Conservation (phyloP, 495 filamentous ascomycete genomes). For the Hypoxylon trugodes region DNA sequence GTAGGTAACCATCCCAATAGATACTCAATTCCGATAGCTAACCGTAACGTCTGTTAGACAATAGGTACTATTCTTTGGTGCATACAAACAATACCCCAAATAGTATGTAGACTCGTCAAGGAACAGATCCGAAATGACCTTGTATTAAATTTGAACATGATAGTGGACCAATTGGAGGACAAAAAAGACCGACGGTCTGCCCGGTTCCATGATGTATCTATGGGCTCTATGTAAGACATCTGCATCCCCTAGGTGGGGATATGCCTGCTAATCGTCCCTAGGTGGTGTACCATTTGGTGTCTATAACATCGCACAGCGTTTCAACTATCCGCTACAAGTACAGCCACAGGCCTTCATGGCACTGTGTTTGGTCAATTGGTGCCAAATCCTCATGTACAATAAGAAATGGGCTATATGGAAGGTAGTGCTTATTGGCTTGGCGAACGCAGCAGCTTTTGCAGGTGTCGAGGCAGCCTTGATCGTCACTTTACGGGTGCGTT, state of each 20-base stretch:
- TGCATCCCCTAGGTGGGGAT: neutral
- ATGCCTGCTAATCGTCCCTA: constrained; percentile 25
- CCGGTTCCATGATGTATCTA: constrained; percentile 76
- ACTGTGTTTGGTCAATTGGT: constrained; percentile 72
- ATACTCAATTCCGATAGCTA: neutral
- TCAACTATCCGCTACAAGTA: constrained; percentile 78
- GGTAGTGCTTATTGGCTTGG: constrained; percentile 52
- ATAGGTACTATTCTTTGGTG: constrained; percentile 54
- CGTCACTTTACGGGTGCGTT: constrained; percentile 67
- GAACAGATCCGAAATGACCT: neutral
- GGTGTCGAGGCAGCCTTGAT: constrained; percentile 69
- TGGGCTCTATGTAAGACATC: constrained; percentile 69
- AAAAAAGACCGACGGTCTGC: constrained; percentile 78
- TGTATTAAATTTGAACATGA: neutral
- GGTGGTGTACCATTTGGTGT: constrained; percentile 57
- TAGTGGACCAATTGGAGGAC: constrained; percentile 72
- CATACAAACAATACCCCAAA: constrained; percentile 51
- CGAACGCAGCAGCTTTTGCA: constrained; percentile 58
- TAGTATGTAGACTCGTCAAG: constrained; percentile 26
- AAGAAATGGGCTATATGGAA: constrained; percentile 64
- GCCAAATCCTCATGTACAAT: constrained; percentile 70
- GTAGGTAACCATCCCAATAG: constrained; percentile 44
- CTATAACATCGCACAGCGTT: constrained; percentile 63
- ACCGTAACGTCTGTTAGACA: constrained; percentile 26
- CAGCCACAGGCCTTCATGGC: constrained; percentile 76